These are phyloP conservation scores for Blepharisma stoltei DNA, from an alignment of 73 alveolate species.

Conservation along the genomic window DNA sequence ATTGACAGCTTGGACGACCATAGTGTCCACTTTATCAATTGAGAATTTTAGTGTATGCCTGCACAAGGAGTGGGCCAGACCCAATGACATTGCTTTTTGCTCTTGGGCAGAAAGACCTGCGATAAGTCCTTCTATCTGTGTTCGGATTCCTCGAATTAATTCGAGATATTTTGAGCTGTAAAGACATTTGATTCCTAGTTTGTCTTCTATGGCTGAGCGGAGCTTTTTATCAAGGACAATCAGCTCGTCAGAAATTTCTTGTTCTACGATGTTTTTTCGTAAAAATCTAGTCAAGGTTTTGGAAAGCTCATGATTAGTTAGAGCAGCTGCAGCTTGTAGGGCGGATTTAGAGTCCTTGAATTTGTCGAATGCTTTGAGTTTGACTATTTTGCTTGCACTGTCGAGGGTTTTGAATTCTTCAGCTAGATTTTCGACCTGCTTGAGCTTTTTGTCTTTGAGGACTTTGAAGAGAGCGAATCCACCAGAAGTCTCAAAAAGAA, in stretches of 20 bases:
- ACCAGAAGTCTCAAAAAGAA: constrained; percentile 91
- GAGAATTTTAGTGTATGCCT: constrained; percentile 93
- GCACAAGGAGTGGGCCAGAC: constrained; percentile 95
- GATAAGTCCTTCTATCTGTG: constrained; percentile 83
- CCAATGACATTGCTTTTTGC: constrained; percentile 88
- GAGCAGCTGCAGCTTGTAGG: constrained; percentile 67
- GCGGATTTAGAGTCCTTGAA: constrained; percentile 98
- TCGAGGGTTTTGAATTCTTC: constrained; percentile 75
- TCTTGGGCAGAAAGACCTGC: constrained; percentile 93
- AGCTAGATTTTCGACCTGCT: constrained; percentile 74
- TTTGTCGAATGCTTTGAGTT: constrained; percentile 93
- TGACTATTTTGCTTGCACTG: constrained; percentile 68
- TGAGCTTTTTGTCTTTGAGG: constrained; percentile 73
- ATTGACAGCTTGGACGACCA: constrained; percentile 98
- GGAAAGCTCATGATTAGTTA: constrained; percentile 71
- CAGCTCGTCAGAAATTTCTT: constrained; percentile 79
- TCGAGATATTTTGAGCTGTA: constrained; percentile 75
- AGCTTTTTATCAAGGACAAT: constrained; percentile 88
- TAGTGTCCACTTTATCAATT: constrained; percentile 96
- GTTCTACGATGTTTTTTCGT: constrained; percentile 80
- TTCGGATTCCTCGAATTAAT: constrained; percentile 90
- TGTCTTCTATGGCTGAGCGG: constrained; percentile 77
- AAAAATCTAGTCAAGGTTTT: constrained; percentile 89
- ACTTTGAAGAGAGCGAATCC: constrained; percentile 87
- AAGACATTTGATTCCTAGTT: constrained; percentile 81